phyloP scores from a whole-genome alignment of 345 rosid genomes.

The Pistacia vera region DNA sequence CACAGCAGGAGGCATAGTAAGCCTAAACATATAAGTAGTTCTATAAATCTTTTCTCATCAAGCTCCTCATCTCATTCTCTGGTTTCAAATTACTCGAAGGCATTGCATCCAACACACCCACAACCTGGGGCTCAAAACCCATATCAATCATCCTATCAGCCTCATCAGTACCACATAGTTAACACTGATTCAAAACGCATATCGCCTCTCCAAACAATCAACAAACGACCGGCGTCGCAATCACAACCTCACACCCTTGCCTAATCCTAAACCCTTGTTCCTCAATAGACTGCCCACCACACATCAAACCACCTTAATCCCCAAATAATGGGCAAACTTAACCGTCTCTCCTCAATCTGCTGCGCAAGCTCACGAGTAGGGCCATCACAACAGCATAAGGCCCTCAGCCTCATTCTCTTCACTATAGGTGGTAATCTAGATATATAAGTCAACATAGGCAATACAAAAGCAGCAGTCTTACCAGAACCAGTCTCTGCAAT shows the following conservation, averaged over 20 bases:
- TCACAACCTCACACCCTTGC: conserved; percentile 95
- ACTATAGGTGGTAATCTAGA: conserved; percentile 74
- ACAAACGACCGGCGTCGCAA: conserved; percentile 95
- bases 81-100: conserved; percentile 95
- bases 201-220: conserved; percentile 92
- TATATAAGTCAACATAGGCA: conserved; percentile 93
- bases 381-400: conserved; percentile 97
- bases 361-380: conserved; percentile 94
- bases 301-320: conserved; percentile 84
- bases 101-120: conserved; percentile 91
- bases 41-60: conserved; percentile 88
- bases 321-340: conserved; percentile 85
- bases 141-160: conserved; percentile 98
- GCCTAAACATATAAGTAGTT: conserved; percentile 99
- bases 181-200: conserved; percentile 86
- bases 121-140: conserved; percentile 95
- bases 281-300: conserved; percentile 94
- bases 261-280: conserved; percentile 90
- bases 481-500: conserved; percentile 98
- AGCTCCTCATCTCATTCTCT: conserved; percentile 97
- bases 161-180: conserved; percentile 96
- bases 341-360: conserved; percentile 96
- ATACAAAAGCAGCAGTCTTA: conserved; percentile 94
- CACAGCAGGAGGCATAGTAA: conserved; percentile 93
- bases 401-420: conserved; percentile 90